phyloP scores from a whole-genome alignment of 2,329 filamentous ascomycete genomes.

The Paecilomyces dactylethromorphus region DNA sequence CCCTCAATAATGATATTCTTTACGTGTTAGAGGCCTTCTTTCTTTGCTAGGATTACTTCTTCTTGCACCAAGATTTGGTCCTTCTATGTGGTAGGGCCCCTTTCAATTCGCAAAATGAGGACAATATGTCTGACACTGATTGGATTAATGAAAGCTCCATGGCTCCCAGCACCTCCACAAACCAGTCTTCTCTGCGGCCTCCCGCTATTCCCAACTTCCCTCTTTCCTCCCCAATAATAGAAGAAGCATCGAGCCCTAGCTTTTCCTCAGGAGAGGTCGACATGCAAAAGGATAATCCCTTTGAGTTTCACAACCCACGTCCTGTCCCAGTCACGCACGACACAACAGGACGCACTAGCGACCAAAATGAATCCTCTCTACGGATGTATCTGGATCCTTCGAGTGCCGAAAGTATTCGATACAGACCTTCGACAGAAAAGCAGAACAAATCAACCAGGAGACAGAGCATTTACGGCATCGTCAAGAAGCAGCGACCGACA shows the following conservation, averaged over 20 bases:
- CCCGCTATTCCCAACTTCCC: constrained; percentile 31
- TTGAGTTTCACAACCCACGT: constrained; percentile 23
- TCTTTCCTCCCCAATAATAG: constrained; percentile 37
- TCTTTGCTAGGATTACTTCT: background rate
- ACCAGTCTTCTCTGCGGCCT: constrained; percentile 16
- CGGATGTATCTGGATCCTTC: constrained; percentile 1
- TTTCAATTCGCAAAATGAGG: background rate
- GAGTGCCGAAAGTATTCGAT: background rate
- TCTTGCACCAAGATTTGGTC: background rate
- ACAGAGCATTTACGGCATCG: constrained; percentile 12
- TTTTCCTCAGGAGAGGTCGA: constrained; percentile 26
- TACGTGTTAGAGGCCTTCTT: background rate
- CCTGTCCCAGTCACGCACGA: constrained; percentile 10
- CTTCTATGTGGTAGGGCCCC: background rate
- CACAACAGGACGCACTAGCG: background rate
- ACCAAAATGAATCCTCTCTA: background rate
- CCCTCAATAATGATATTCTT: background rate
- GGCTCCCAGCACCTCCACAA: constrained; percentile 13
- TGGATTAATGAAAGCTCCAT: background rate
- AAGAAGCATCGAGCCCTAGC: constrained; percentile 33
- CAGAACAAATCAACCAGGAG: background rate
- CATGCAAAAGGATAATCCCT: constrained; percentile 20
- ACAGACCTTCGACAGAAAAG: background rate
- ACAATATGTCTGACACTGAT: background rate
- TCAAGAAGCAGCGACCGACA: constrained; percentile 24